A percentile compares a stretch with the other conserved stretches of the same genome.
Conservation (phyloP, 2,329 filamentous ascomycete genomes). For the Calycina herbarum region DNA sequence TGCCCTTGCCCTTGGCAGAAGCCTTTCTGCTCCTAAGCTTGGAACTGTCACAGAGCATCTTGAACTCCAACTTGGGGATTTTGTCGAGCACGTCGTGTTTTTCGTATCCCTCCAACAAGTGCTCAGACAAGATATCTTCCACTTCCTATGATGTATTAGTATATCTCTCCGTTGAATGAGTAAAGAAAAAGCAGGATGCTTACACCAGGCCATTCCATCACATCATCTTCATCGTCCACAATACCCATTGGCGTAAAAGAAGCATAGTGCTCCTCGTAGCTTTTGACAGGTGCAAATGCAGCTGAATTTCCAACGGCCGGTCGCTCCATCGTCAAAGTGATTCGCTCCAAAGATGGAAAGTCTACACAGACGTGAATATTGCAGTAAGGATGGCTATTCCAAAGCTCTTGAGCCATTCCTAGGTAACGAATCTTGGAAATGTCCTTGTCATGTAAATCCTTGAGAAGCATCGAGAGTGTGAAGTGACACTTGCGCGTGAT, state of each 20-base stretch:
- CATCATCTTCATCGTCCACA: background rate
- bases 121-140: background rate
- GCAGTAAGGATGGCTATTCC: conserved; percentile 9
- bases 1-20: background rate
- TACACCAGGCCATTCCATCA: conserved; percentile 4
- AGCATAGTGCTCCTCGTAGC: background rate
- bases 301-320: background rate
- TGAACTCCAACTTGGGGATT: conserved; percentile 6
- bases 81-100: background rate
- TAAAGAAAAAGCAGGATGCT: background rate
- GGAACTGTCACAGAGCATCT: background rate
- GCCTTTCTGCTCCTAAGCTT: background rate
- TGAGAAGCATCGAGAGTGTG: background rate
- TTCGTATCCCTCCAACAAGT: background rate
- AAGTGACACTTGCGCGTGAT: background rate
- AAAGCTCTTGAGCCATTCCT: conserved; percentile 6
- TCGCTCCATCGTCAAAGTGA: conserved; percentile 3
- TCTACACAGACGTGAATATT: conserved; percentile 4
- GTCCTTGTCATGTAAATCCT: conserved; percentile 1
- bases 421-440: conserved; percentile 6
- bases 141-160: background rate
- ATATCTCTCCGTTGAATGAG: background rate
- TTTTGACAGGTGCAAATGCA: background rate
- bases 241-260: conserved; percentile 4
- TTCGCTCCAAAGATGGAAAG: background rate